phyloP scores from a whole-genome alignment of 108 stramenopile species.

The Schizochytrium sp. region DNA sequence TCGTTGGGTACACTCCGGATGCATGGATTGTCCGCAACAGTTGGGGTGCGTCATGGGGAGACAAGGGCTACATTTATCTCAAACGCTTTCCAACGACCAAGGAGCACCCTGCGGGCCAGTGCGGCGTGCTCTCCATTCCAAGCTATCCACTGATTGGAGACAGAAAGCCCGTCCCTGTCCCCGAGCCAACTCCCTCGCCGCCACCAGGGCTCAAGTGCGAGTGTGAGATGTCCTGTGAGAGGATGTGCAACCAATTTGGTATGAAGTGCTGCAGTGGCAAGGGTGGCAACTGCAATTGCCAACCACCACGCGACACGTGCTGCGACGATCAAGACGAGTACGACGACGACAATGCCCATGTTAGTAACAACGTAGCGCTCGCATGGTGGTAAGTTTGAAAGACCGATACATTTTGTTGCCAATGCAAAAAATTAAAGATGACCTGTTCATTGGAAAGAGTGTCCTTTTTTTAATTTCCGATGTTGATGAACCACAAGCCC shows the following conservation, averaged over 20 bases:
- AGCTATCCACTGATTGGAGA: not conserved
- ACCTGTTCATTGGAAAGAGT: too few relatives aligned
- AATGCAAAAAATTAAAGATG: too few relatives aligned
- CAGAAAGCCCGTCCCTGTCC: not conserved
- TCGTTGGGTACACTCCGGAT: slow-evolving; percentile 53
- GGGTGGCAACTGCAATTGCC: not conserved
- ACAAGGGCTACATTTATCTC: slow-evolving; percentile 64
- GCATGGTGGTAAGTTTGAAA: too few relatives aligned
- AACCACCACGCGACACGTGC: not conserved
- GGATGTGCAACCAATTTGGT: not conserved
- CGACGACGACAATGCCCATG: not conserved
- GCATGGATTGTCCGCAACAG: slow-evolving; percentile 69
- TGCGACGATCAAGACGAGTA: not conserved
- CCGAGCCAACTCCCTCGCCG: not conserved
- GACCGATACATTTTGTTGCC: too few relatives aligned
- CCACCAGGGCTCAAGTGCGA: not conserved
- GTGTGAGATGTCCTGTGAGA: not conserved
- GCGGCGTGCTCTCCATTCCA: not conserved
- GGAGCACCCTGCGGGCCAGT: not conserved
- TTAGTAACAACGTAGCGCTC: too few relatives aligned
- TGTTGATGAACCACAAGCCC: too few relatives aligned
- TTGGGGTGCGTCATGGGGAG: slow-evolving; percentile 79
- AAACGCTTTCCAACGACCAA: not conserved
- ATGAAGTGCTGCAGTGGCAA: not conserved
- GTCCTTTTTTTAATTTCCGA: too few relatives aligned